Evolutionary conservation across 1,284 basidiomycete species (phyloP).

Genomic region (Tilletia setariae): DNA sequence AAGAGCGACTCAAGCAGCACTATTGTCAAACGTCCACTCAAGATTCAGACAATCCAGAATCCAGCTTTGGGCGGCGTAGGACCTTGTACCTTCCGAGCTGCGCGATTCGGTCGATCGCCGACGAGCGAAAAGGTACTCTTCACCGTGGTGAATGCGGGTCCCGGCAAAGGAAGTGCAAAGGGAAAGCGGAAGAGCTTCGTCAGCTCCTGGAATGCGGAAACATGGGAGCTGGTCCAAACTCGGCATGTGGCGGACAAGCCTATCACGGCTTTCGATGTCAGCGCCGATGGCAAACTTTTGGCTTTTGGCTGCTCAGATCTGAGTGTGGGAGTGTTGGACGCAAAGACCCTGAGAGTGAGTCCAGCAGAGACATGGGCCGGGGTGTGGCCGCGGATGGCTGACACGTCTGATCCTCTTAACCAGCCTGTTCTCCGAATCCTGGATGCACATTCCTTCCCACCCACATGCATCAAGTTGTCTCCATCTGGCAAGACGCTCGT

Average conservation of each 20-base stretch:
- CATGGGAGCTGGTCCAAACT: constrained; percentile 42
- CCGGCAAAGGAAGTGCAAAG: constrained; percentile 29
- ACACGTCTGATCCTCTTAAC: neutral
- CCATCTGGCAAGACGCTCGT: constrained; percentile 76
- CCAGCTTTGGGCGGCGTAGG: constrained; percentile 43
- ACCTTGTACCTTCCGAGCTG: constrained; percentile 42
- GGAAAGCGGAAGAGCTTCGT: constrained; percentile 45
- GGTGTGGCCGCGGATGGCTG: neutral
- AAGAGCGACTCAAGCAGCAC: neutral
- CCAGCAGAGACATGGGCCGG: neutral
- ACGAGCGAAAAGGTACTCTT: constrained; percentile 36
- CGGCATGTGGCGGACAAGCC: constrained; percentile 47
- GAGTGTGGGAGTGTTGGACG: constrained; percentile 78
- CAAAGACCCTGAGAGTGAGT: constrained; percentile 72
- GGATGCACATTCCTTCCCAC: constrained; percentile 90
- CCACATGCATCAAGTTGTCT: constrained; percentile 84
- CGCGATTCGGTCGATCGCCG: constrained; percentile 33
- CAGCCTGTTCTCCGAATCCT: constrained; percentile 83
- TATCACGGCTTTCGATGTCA: constrained; percentile 37
- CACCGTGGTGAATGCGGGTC: constrained; percentile 43
- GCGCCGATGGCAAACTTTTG: constrained; percentile 71
- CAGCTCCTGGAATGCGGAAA: constrained; percentile 46
- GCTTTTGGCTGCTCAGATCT: constrained; percentile 86
- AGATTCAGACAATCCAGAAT: constrained; percentile 44
- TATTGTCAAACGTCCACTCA: neutral